Conservation (phyloP, 192 early-diverging fungal species). For the Gryganskiella cystojenkinii region DNA sequence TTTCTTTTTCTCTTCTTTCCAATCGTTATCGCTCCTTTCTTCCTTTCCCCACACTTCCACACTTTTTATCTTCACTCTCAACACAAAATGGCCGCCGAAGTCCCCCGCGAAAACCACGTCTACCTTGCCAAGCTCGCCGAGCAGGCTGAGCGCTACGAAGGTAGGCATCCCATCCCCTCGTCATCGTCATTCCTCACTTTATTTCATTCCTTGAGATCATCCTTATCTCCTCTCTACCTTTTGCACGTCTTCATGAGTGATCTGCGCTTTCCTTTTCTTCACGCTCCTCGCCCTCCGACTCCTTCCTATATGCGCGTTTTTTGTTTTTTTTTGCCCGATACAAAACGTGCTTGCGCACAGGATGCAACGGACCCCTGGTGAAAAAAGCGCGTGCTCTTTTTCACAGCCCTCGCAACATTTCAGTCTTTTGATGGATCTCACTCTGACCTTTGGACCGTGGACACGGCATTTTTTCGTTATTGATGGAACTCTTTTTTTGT, state of each 20-base stretch:
- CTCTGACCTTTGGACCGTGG: no score
- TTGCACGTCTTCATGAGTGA: background rate
- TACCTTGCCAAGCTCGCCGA: slow-evolving; percentile 99
- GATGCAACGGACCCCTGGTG: background rate
- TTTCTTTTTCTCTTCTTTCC: slow-evolving; percentile 7
- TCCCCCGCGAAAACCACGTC: slow-evolving; percentile 69
- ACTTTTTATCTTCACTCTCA: background rate
- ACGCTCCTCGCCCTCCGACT: no score
- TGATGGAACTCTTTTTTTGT: no score
- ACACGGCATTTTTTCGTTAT: no score
- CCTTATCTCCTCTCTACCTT: background rate
- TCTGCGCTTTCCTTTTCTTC: background rate
- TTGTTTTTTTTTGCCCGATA: no score
- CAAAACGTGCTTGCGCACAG: no score
- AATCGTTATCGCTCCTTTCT: background rate
- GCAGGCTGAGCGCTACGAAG: slow-evolving; percentile 99
- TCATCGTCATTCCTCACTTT: background rate
- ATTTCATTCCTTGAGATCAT: background rate
- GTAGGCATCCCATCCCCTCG: slow-evolving; percentile 57
- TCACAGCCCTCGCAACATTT: no score
- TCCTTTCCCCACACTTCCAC: background rate
- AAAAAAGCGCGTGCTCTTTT: background rate
- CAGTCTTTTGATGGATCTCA: background rate
- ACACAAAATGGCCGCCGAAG: slow-evolving; percentile 3
- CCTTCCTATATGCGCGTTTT: background rate